A percentile compares a stretch with the other conserved stretches of the same genome.
These are phyloP conservation scores for Metroxylon sagu DNA, from an alignment of 176 grass and related monocot genomes.

Conservation along the genomic window DNA sequence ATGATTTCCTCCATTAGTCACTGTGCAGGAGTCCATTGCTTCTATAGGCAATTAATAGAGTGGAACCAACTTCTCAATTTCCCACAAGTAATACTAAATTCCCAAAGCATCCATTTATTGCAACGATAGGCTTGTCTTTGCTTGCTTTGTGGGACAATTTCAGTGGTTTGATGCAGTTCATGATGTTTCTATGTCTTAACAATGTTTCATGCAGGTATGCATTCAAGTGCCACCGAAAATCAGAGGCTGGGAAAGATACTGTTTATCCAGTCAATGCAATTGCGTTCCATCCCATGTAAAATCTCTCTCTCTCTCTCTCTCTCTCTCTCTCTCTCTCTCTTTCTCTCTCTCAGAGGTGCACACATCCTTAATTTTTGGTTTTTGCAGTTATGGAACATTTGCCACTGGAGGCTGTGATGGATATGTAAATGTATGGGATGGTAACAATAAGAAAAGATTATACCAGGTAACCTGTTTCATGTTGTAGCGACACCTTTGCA, in stretches of 20 bases:
- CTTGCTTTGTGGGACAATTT: no score
- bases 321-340: neutral
- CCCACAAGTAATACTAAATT: no score
- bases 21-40: no score
- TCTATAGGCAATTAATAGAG: no score
- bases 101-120: no score
- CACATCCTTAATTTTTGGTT: neutral
- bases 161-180: no score
- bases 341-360: no score
- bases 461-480: conserved; percentile 60
- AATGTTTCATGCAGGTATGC: conserved; percentile 58
- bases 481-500: neutral
- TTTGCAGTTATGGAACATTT: conserved; percentile 92
- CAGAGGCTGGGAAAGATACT: conserved; percentile 72
- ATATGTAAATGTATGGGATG: conserved; percentile 96
- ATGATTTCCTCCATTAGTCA: no score
- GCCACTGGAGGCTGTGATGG: conserved; percentile 90
- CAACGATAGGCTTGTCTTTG: no score
- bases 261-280: conserved; percentile 95
- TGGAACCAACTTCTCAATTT: no score
- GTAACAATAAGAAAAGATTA: conserved; percentile 82
- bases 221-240: conserved; percentile 95
- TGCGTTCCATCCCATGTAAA: conserved; percentile 94
- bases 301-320: conserved; percentile 16
- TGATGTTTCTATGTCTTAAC: neutral